A percentile compares a stretch with the other conserved stretches of the same genome.
Conservation (phyloP, 345 rosid species). For the Corymbia maculata region DNA sequence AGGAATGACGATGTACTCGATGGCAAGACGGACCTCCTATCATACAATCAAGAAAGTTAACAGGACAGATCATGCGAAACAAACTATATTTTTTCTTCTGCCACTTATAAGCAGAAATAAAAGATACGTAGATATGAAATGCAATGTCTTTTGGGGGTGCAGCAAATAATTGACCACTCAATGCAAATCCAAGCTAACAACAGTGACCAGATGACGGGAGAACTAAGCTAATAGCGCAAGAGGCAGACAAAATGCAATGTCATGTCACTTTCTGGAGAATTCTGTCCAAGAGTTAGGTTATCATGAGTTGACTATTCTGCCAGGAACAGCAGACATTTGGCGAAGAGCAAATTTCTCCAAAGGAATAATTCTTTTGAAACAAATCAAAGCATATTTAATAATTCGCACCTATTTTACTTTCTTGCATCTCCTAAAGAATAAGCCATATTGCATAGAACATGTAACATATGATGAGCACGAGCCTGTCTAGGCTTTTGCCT, state of each 20-base stretch:
- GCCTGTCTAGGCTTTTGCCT: neutral
- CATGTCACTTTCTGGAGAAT: neutral
- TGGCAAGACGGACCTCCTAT: conserved; percentile 88
- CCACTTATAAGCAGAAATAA: neutral
- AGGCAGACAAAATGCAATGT: neutral
- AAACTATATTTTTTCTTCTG: neutral
- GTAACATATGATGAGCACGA: neutral
- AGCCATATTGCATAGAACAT: neutral
- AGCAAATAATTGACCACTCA: neutral
- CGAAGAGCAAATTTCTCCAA: neutral
- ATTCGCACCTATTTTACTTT: neutral
- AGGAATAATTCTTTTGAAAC: neutral
- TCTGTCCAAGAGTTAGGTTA: neutral
- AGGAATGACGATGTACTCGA: conserved; percentile 87
- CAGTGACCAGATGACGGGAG: neutral
- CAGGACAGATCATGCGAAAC: neutral
- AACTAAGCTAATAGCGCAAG: neutral
- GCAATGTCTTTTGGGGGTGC: neutral
- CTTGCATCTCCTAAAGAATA: neutral
- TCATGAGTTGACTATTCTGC: neutral
- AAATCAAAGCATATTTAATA: neutral
- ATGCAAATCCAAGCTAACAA: neutral
- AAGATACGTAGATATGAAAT: neutral
- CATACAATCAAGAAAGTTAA: neutral
- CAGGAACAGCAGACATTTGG: neutral